Percentiles rank a stretch among this genome's conserved stretches.
Conservation (phyloP, 1,284 basidiomycete genomes). For the Trametes pubescens region DNA sequence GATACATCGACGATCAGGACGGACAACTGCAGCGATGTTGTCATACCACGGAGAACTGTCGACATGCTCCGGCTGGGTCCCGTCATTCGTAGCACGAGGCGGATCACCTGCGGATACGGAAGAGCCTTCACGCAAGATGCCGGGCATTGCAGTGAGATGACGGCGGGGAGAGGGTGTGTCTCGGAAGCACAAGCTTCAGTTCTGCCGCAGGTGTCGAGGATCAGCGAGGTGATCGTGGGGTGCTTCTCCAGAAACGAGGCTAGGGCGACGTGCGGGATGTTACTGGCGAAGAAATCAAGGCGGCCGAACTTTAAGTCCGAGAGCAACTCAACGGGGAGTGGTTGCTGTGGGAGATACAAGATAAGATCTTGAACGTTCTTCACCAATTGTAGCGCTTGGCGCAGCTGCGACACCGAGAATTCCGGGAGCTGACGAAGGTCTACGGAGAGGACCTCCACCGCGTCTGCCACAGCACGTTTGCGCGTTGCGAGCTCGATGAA, state of each 20-base stretch:
- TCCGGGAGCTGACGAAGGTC: neutral
- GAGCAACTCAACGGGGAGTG: neutral
- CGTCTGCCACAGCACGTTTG: neutral
- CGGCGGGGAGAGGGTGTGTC: too few relatives aligned
- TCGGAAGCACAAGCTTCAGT: neutral
- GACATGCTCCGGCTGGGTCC: too few relatives aligned
- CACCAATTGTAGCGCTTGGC: neutral
- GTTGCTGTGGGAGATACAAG: neutral
- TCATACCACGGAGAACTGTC: too few relatives aligned
- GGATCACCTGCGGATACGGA: too few relatives aligned
- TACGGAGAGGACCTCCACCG: neutral
- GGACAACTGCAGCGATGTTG: too few relatives aligned
- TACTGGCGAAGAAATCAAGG: neutral
- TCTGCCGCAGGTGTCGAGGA: neutral
- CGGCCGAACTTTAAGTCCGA: neutral
- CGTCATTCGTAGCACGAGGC: neutral
- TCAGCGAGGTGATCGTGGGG: neutral
- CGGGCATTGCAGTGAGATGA: too few relatives aligned
- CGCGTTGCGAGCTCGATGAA: neutral
- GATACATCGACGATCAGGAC: neutral
- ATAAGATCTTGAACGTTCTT: conserved; percentile 2
- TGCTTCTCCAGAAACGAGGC: neutral
- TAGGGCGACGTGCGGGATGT: neutral
- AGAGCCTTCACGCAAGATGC: too few relatives aligned
- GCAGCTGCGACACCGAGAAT: neutral